These are phyloP conservation scores for Eleusine coracana DNA, from an alignment of 176 grass and related monocot species.

Conservation along the genomic window DNA sequence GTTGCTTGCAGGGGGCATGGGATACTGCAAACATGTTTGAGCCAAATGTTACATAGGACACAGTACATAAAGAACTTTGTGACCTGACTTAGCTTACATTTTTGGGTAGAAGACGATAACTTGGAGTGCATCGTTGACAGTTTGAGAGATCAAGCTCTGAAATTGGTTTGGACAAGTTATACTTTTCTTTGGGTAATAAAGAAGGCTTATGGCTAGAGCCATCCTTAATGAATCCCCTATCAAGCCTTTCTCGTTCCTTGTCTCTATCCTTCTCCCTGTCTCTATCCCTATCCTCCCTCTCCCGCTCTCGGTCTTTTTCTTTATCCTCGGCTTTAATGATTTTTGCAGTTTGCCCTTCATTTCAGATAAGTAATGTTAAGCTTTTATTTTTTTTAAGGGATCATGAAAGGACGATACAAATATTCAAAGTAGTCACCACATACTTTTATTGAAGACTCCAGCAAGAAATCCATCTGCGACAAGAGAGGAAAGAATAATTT, in stretches of 20 bases:
- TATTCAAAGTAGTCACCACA: conserved; percentile 13
- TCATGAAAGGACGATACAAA: conserved; percentile 7
- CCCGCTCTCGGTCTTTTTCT: conserved; percentile 55
- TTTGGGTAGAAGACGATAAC: conserved; percentile 95
- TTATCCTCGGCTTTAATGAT: conserved; percentile 67
- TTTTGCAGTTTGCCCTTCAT: conserved; percentile 52
- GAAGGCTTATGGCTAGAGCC: conserved; percentile 63
- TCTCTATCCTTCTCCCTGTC: conserved; percentile 79
- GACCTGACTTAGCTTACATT: conserved; percentile 59
- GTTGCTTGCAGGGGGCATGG: conserved; percentile 81
- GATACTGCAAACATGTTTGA: conserved; percentile 59
- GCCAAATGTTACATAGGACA: conserved; percentile 29
- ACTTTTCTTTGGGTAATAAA: conserved; percentile 80
- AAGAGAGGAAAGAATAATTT: background rate
- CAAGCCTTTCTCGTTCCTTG: conserved; percentile 61
- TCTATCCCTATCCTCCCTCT: conserved; percentile 72
- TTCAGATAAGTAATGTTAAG: conserved; percentile 45
- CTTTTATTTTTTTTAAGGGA: conserved; percentile 26
- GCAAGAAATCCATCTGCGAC: conserved; percentile 74
- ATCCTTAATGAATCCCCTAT: conserved; percentile 52
- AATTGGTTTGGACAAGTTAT: conserved; percentile 86
- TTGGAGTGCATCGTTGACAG: conserved; percentile 87
- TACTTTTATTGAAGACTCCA: conserved; percentile 85
- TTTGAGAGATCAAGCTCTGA: conserved; percentile 97
- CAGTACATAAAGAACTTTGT: background rate